These are phyloP conservation scores for Planoprotostelium fungivorum DNA, from an alignment of 78 protist species.

Conservation along the genomic window DNA sequence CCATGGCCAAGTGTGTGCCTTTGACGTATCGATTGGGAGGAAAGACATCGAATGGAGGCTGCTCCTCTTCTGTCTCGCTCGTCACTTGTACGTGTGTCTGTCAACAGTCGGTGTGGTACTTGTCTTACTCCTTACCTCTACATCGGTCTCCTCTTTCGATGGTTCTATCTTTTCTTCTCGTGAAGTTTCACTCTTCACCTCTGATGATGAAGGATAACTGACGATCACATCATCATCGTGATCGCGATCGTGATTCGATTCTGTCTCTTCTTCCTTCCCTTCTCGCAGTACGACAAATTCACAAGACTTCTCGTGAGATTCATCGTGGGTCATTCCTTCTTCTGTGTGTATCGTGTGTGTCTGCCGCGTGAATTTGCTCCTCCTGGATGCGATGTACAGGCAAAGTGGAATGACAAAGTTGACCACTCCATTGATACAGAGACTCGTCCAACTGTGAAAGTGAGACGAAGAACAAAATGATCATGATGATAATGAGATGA, in stretches of 20 bases:
- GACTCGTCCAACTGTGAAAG: slow-evolving; percentile 3
- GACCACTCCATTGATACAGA: slow-evolving; percentile 6
- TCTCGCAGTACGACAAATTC: neutral
- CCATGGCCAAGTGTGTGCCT: neutral
- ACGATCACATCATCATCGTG: neutral
- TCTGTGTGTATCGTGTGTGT: no score
- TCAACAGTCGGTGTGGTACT: neutral
- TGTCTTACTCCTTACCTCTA: neutral
- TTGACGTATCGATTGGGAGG: neutral
- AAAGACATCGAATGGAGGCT: neutral
- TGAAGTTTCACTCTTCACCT: neutral
- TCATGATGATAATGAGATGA: no score
- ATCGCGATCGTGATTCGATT: neutral
- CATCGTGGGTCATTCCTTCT: no score
- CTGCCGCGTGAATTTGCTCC: neutral
- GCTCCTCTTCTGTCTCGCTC: no score
- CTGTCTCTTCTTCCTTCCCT: neutral
- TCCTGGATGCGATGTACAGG: slow-evolving; percentile 7
- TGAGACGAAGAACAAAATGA: neutral
- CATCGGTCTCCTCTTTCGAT: neutral
- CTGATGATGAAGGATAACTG: no score
- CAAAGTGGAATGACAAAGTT: slow-evolving; percentile 16
- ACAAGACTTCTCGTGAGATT: neutral
- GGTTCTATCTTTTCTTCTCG: neutral
- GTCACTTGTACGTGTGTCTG: neutral